Conservation (phyloP, 768 basidiomycete species). For the Piloderma croceum region DNA sequence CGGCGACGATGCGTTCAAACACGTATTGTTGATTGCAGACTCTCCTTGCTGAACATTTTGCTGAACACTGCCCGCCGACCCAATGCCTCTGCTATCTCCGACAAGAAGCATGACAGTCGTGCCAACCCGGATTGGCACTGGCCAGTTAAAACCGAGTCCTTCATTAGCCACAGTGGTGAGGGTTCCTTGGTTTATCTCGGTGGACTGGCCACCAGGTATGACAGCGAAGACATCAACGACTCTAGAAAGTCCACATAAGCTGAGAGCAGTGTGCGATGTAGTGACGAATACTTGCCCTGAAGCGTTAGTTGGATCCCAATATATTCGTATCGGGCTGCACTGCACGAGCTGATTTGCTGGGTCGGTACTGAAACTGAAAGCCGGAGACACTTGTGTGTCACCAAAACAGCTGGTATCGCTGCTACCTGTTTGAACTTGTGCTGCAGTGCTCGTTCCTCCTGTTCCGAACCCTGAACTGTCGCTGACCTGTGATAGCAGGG, state of each 20-base stretch:
- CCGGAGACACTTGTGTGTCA: conserved; percentile 39
- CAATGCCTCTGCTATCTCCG: conserved; percentile 62
- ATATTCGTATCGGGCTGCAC: conserved; percentile 57
- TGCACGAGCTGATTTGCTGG: conserved; percentile 63
- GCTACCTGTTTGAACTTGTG: conserved; percentile 46
- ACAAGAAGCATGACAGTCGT: conserved; percentile 62
- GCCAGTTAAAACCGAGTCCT: conserved; percentile 70
- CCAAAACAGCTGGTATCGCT: conserved; percentile 59
- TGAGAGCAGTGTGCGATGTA: neutral
- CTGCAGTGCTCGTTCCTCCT: conserved; percentile 70
- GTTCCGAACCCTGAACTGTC: conserved; percentile 58
- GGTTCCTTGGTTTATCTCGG: conserved; percentile 48
- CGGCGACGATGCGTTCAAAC: conserved; percentile 56
- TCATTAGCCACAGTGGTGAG: conserved; percentile 38
- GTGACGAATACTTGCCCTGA: conserved; percentile 40
- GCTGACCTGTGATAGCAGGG: conserved; percentile 40
- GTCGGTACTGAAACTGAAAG: conserved; percentile 55
- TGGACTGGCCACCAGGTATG: conserved; percentile 77
- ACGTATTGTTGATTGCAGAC: conserved; percentile 48
- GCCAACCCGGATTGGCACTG: conserved; percentile 55
- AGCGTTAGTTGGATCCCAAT: conserved; percentile 51
- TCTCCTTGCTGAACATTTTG: too few relatives aligned
- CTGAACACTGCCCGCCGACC: conserved; percentile 56
- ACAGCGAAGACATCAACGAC: conserved; percentile 60
- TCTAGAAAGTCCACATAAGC: conserved; percentile 26